Conservation (phyloP, 768 basidiomycete species). For the Boletus subcaerulescens region DNA sequence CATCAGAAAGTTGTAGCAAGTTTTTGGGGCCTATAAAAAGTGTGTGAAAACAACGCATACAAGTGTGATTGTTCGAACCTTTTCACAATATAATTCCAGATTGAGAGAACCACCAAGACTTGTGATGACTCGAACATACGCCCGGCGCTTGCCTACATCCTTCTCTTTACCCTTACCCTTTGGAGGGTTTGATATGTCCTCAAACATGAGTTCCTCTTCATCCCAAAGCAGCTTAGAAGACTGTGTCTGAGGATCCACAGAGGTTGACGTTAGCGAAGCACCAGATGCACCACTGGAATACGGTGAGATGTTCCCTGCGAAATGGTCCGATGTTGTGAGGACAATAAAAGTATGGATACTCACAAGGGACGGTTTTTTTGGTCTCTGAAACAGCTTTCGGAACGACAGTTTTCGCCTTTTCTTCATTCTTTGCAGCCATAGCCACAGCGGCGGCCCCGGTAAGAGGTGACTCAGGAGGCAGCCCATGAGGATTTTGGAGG, state of each 20-base stretch:
- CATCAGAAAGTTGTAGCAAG: constrained; percentile 98
- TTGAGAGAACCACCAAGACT: constrained; percentile 88
- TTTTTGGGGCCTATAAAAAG: constrained; percentile 79
- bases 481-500: constrained; percentile 85
- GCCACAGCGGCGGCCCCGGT: constrained; percentile 28
- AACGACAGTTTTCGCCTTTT: constrained; percentile 26
- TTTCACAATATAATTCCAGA: constrained; percentile 84
- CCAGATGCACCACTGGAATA: constrained; percentile 88
- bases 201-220: constrained; percentile 99
- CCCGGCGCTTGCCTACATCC: constrained; percentile 85
- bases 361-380: constrained; percentile 68
- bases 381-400: constrained; percentile 35
- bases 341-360: constrained; percentile 18
- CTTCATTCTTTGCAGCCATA: constrained; percentile 35
- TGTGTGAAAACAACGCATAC: neutral
- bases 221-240: constrained; percentile 89
- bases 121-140: constrained; percentile 94
- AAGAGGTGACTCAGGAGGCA: constrained; percentile 55
- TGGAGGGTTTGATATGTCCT: constrained; percentile 75
- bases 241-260: constrained; percentile 69
- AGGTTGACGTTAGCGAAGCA: constrained; percentile 91
- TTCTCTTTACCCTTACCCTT: constrained; percentile 93
- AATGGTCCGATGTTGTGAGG: neutral
- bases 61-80: constrained; percentile 41
- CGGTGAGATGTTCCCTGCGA: constrained; percentile 83